Conservation (phyloP, 2,329 filamentous ascomycete species). For the Huntiella bhutanensis region DNA sequence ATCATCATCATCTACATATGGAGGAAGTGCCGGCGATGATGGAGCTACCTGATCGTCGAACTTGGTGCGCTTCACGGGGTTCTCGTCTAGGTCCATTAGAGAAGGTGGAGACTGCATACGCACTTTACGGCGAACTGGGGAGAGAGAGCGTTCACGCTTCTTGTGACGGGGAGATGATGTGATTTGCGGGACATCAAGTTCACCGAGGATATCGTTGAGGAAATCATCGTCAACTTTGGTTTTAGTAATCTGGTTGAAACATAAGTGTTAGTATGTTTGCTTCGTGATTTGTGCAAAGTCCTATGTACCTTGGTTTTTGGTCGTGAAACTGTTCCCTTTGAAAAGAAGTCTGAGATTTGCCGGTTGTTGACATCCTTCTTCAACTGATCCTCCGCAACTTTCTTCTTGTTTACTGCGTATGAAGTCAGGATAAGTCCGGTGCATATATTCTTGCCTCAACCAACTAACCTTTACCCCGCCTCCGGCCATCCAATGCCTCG, state of each 20-base stretch:
- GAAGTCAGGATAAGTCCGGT: background rate
- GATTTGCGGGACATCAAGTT: slow-evolving; percentile 50
- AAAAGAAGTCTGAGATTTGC: slow-evolving; percentile 91
- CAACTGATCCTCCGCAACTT: slow-evolving; percentile 70
- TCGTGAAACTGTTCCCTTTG: slow-evolving; percentile 46
- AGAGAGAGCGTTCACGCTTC: slow-evolving; percentile 45
- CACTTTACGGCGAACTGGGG: slow-evolving; percentile 54
- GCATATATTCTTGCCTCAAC: background rate
- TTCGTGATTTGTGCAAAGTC: background rate
- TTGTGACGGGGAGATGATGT: slow-evolving; percentile 31
- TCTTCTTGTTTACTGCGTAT: slow-evolving; percentile 50
- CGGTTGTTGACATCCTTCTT: slow-evolving; percentile 75
- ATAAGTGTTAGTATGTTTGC: slow-evolving; percentile 2
- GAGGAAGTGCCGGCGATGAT: slow-evolving; percentile 28
- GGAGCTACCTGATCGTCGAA: slow-evolving; percentile 25
- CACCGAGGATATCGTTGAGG: slow-evolving; percentile 62
- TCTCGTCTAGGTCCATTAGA: slow-evolving; percentile 20
- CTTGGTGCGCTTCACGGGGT: slow-evolving; percentile 39
- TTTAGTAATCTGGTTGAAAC: slow-evolving; percentile 38
- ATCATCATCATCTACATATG: slow-evolving; percentile 29
- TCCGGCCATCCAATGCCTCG: slow-evolving; percentile 26
- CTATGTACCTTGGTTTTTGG: slow-evolving; percentile 59
- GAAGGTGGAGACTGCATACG: slow-evolving; percentile 62
- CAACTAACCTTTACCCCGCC: slow-evolving; percentile 22
- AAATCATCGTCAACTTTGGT: slow-evolving; percentile 83